A percentile compares a stretch with the other conserved stretches of the same genome.
Evolutionary conservation across 2,329 filamentous ascomycete species (phyloP).

Genomic region (Byssoonygena ceratinophila): DNA sequence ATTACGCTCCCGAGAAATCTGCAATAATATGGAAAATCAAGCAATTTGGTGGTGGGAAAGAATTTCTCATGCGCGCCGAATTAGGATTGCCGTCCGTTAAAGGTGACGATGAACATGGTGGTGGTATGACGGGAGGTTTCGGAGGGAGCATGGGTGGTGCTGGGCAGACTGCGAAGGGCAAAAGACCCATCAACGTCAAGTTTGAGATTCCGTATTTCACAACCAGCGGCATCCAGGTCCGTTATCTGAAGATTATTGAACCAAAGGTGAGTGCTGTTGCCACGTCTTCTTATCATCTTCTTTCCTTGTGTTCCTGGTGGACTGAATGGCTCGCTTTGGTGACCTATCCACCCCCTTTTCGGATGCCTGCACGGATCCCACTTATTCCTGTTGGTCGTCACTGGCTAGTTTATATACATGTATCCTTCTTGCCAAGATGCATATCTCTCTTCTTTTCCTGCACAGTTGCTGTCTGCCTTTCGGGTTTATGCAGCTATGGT

Average conservation of each 20-base stretch:
- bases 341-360: slow-evolving; percentile 1
- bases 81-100: slow-evolving; percentile 86
- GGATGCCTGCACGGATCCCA: slow-evolving; percentile 11
- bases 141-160: slow-evolving; percentile 94
- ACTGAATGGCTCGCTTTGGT: background rate
- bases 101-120: slow-evolving; percentile 88
- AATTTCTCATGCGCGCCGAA: slow-evolving; percentile 97
- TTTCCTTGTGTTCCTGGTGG: background rate
- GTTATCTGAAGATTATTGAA: slow-evolving; percentile 98
- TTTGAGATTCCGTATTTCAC: slow-evolving; percentile 99
- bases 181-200: slow-evolving; percentile 95
- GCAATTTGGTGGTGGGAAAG: slow-evolving; percentile 96
- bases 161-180: slow-evolving; percentile 67
- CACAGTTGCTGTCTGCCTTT: background rate
- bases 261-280: slow-evolving; percentile 65
- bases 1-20: slow-evolving; percentile 94
- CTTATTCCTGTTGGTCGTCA: background rate
- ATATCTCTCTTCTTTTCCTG: background rate
- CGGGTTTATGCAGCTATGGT: background rate
- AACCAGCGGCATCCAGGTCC: slow-evolving; percentile 96
- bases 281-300: background rate
- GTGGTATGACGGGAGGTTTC: slow-evolving; percentile 95
- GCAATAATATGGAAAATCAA: slow-evolving; percentile 99
- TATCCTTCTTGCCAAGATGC: slow-evolving; percentile 3
- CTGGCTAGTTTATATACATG: slow-evolving; percentile 6